A percentile compares a stretch with the other conserved stretches of the same genome.
These are phyloP conservation scores for Mercurialis annua DNA, from an alignment of 345 rosid genomes.

Conservation along the genomic window DNA sequence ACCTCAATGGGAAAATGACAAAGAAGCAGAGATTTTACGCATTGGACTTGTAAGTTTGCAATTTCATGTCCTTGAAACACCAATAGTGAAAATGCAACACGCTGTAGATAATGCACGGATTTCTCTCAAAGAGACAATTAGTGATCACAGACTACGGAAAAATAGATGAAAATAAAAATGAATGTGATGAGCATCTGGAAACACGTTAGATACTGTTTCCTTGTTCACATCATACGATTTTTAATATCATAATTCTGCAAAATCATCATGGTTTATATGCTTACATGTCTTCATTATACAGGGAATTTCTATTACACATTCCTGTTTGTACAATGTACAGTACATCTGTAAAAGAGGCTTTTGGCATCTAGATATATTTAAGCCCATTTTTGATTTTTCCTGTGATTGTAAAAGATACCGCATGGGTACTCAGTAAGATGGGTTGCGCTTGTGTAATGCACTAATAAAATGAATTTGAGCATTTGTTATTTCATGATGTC, in stretches of 20 bases:
- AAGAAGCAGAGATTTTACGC: slow-evolving; percentile 76
- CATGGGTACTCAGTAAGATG: background rate
- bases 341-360: background rate
- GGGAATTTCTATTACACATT: background rate
- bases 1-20: slow-evolving; percentile 60
- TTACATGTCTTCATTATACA: background rate
- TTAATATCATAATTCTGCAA: background rate
- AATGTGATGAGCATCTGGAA: background rate
- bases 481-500: background rate
- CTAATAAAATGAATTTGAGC: background rate
- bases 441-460: background rate
- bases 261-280: background rate
- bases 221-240: background rate
- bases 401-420: background rate
- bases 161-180: background rate
- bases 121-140: background rate
- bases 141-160: background rate
- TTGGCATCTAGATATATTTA: background rate
- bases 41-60: slow-evolving; percentile 71
- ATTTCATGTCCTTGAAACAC: slow-evolving; percentile 2
- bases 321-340: background rate
- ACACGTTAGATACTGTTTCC: background rate
- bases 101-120: background rate
- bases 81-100: background rate
- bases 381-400: background rate